Evolutionary conservation across 2,329 filamentous ascomycete species (phyloP), one percentile per base, ranked within the genome.

Genomic region (Penicillium nordicum): DNA sequence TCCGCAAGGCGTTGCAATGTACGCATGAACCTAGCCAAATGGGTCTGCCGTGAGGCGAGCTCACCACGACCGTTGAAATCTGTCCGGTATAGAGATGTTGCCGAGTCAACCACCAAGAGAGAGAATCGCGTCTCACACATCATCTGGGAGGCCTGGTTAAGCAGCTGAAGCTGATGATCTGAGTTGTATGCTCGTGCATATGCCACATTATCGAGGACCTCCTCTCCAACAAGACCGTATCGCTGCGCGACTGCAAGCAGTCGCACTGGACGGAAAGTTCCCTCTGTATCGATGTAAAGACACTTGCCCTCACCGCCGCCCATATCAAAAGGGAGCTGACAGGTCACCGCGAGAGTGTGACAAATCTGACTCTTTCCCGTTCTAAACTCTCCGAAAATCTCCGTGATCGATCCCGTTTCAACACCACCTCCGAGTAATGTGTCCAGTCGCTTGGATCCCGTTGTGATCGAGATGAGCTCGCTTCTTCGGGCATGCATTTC

Each of bases 81-180:
- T 0, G 94, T 99, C 64, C 94, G 87, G 75, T 99, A 99, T 3
- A 99, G 83, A 2, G 93, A 88, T 0, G 94, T 99, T 14, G 95
- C 95, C 55, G 92, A 96, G 76, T 99, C 94, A 55, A 99, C 94
- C 47, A 99, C 87, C 48, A 99, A 85, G 9, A 99, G 83, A 3
- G 94, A 97, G 75, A 99, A 99, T 4, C 94, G 87, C 0, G 94
- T 99, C 78, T 99, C 95, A 56, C 92, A 97, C 95, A 99, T 99
- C 94, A 99, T 99, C 60, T 92, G 87, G 2, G 94, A 89, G 4
- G 94, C 95, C 74, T 97, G 93, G 68, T 94, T 94, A 60, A 99
- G 85, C 8, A 99, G 82, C 72, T 96, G 91, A 49, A 99, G 84
- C 74, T 99, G 94, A 75, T 99, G 94, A 64, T 99, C 94, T 0